These are phyloP conservation scores for Magnaporthiopsis rhizophila DNA, from an alignment of 2,329 filamentous ascomycete species.

Conservation along the genomic window DNA sequence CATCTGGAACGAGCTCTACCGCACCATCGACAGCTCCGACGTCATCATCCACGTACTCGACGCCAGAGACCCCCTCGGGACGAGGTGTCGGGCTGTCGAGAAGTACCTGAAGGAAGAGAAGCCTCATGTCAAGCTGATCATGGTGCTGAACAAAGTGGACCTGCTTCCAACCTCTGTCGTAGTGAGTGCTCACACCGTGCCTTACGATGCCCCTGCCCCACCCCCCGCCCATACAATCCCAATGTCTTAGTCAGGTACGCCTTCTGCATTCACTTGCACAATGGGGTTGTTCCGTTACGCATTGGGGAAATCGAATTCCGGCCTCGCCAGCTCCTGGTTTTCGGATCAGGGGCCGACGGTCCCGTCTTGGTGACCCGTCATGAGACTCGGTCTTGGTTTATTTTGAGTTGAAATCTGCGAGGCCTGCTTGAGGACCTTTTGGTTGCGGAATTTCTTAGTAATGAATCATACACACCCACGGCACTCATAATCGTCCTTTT, in stretches of 20 bases:
- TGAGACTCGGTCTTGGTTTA: conserved; percentile 72
- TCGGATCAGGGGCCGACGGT: conserved; percentile 62
- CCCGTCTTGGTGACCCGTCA: conserved; percentile 85
- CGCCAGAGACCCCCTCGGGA: conserved; percentile 82
- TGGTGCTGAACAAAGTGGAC: conserved; percentile 86
- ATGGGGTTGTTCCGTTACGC: conserved; percentile 96
- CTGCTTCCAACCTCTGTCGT: conserved; percentile 86
- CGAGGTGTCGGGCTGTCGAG: conserved; percentile 80
- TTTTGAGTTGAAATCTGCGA: conserved; percentile 95
- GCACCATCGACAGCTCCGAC: conserved; percentile 86
- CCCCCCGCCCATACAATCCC: conserved; percentile 32
- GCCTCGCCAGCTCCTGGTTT: conserved; percentile 58
- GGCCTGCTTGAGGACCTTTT: conserved; percentile 50
- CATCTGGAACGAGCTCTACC: conserved; percentile 82
- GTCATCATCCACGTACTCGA: conserved; percentile 94
- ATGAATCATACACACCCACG: conserved; percentile 67
- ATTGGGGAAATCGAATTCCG: conserved; percentile 83
- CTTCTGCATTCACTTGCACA: conserved; percentile 46
- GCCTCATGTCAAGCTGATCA: conserved; percentile 72
- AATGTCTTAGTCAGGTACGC: conserved; percentile 80
- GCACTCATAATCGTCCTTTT: conserved; percentile 24
- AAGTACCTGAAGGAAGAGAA: conserved; percentile 92
- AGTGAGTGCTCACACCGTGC: conserved; percentile 58
- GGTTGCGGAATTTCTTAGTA: conserved; percentile 88
- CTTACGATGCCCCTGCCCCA: conserved; percentile 6